phyloP scores from a whole-genome alignment of 1,284 basidiomycete species.

The Melampsora occidentalis region DNA sequence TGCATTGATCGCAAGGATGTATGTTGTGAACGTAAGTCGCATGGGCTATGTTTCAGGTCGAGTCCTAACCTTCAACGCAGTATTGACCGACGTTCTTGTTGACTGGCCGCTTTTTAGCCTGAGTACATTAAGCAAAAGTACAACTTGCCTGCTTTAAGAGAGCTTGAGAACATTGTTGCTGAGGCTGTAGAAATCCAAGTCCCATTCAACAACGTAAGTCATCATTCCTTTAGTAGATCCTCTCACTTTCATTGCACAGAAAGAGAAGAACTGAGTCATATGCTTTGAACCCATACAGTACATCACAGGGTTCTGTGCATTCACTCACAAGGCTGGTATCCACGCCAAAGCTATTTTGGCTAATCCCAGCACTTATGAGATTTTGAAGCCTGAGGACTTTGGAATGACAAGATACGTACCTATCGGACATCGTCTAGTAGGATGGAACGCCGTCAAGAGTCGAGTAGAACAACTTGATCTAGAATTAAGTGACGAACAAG shows the following conservation, averaged over 20 bases:
- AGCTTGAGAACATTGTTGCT: constrained; percentile 98
- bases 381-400: constrained; percentile 93
- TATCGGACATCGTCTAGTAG: constrained; percentile 94
- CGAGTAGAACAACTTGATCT: constrained; percentile 95
- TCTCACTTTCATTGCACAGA: too few relatives aligned
- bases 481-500: constrained; percentile 76
- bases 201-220: constrained; percentile 86
- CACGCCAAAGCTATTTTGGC: constrained; percentile 99
- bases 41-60: not conserved
- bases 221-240: constrained; percentile 5
- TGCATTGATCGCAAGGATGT: constrained; percentile 93
- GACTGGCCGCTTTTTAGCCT: constrained; percentile 60
- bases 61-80: not conserved
- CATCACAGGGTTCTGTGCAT: constrained; percentile 90
- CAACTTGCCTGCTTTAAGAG: constrained; percentile 93
- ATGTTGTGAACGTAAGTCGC: constrained; percentile 54
- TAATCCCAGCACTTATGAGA: constrained; percentile 98
- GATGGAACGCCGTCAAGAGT: constrained; percentile 99
- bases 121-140: constrained; percentile 99
- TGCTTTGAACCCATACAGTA: constrained; percentile 55
- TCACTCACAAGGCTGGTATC: constrained; percentile 99
- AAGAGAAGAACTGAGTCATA: constrained; percentile 55
- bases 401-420: constrained; percentile 96
- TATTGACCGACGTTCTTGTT: not conserved
- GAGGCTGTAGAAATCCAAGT: constrained; percentile 98